Percentiles rank a stretch among this genome's conserved stretches.
Conservation (phyloP, 2,329 filamentous ascomycete species). For the Byssothecium circinans region DNA sequence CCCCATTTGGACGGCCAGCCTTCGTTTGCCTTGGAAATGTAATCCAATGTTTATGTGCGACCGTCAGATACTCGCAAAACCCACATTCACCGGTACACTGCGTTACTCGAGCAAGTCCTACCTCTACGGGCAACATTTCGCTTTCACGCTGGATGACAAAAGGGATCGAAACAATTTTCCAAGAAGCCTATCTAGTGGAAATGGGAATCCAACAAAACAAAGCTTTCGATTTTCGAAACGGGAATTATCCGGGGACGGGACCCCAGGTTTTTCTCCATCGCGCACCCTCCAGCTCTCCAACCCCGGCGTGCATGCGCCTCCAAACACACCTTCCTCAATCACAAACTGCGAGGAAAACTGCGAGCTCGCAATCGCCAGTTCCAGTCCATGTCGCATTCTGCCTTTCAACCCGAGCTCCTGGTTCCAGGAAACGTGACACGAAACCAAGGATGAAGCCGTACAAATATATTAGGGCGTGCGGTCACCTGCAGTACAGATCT, state of each 20-base stretch:
- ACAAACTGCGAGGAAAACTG: background rate
- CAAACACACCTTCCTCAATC: background rate
- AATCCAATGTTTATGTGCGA: too few species aligned
- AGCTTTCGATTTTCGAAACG: background rate
- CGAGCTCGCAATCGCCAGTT: background rate
- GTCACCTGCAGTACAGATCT: too few species aligned
- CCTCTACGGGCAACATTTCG: too few species aligned
- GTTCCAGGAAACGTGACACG: background rate
- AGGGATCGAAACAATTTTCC: background rate
- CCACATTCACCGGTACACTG: too few species aligned
- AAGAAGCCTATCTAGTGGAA: background rate
- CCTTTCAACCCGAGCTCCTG: background rate
- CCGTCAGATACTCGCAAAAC: too few species aligned
- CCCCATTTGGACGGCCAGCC: too few species aligned
- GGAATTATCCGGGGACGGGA: background rate
- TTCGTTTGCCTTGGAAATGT: too few species aligned
- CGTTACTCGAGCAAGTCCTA: too few species aligned
- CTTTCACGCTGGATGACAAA: too few species aligned
- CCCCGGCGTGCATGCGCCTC: background rate
- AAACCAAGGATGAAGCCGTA: background rate
- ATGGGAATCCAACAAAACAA: background rate
- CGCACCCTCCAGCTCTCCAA: background rate
- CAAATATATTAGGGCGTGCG: background rate
- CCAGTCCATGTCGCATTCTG: background rate
- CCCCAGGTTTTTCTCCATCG: background rate